Percentiles rank a stretch among this genome's conserved stretches.
Evolutionary conservation across 2,329 filamentous ascomycete species (phyloP).

Genomic region (Curvularia eragrostidis): DNA sequence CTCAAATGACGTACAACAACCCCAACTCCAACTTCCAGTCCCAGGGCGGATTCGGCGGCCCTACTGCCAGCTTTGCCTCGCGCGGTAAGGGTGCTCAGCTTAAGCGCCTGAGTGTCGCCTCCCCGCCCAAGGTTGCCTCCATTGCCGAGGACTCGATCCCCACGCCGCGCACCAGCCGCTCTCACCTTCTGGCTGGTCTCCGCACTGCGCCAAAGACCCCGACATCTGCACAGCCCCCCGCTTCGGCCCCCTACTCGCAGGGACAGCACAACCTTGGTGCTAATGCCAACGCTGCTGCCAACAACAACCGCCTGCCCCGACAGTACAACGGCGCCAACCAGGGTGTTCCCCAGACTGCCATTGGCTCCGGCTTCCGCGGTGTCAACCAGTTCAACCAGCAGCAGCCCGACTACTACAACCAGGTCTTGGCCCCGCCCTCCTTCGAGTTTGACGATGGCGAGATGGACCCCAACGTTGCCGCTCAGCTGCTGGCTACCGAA

Average conservation of each 20-base stretch:
- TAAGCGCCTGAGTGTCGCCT: constrained; percentile 85
- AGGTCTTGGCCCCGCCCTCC: constrained; percentile 83
- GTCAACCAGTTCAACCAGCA: constrained; percentile 54
- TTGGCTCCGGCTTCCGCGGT: constrained; percentile 60
- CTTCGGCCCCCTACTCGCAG: constrained; percentile 67
- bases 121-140: constrained; percentile 70
- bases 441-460: constrained; percentile 73
- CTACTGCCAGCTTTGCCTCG: constrained; percentile 81
- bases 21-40: constrained; percentile 68
- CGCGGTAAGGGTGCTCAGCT: constrained; percentile 84
- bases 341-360: constrained; percentile 65
- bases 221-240: constrained; percentile 67
- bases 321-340: constrained; percentile 51
- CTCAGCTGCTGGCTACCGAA: constrained; percentile 89
- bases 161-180: constrained; percentile 87
- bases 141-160: constrained; percentile 71
- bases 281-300: constrained; percentile 54
- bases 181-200: constrained; percentile 89
- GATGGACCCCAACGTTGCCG: constrained; percentile 86
- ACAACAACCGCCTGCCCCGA: constrained; percentile 57
- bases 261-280: constrained; percentile 56
- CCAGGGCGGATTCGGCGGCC: constrained; percentile 73
- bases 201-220: constrained; percentile 91
- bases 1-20: constrained; percentile 93
- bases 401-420: constrained; percentile 71